These are phyloP conservation scores for Mallotus repandus DNA, from an alignment of 441 rosid genomes.

Conservation along the genomic window DNA sequence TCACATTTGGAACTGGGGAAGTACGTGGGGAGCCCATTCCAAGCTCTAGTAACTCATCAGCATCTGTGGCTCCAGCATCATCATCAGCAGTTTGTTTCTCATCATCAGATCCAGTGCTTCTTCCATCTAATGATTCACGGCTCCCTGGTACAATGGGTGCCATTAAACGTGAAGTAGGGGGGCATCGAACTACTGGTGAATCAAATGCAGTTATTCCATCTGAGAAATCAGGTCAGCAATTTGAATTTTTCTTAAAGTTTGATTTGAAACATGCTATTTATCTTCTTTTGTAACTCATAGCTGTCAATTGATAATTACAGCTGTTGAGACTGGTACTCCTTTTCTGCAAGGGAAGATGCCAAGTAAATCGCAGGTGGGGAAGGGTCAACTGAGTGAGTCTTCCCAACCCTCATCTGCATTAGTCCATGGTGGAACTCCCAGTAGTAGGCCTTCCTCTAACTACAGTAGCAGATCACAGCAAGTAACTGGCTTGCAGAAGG, in stretches of 20 bases:
- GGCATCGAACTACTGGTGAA: constrained; percentile 38
- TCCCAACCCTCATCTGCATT: constrained; percentile 50
- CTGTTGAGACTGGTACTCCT: constrained; percentile 42
- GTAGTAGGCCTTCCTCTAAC: constrained; percentile 75
- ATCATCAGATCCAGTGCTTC: constrained; percentile 61
- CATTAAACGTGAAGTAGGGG: constrained; percentile 53
- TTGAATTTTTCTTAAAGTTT: background rate
- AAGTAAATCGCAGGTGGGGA: constrained; percentile 53
- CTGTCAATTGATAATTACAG: constrained; percentile 31
- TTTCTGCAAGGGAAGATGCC: constrained; percentile 44
- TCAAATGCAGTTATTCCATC: constrained; percentile 36
- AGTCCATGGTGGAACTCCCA: constrained; percentile 53
- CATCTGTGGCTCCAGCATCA: constrained; percentile 43
- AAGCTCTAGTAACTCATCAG: constrained; percentile 35
- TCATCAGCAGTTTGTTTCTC: constrained; percentile 58
- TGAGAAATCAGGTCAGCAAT: constrained; percentile 49
- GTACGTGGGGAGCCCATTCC: constrained; percentile 35
- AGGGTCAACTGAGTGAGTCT: constrained; percentile 49
- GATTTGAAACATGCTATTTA: constrained; percentile 10
- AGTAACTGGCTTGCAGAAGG: constrained; percentile 62
- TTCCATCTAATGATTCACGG: constrained; percentile 47
- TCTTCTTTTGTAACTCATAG: constrained; percentile 19
- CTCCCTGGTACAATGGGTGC: constrained; percentile 40
- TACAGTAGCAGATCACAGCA: constrained; percentile 69
- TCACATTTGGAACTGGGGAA: constrained; percentile 44